These are phyloP conservation scores for Colletotrichum horii DNA, from an alignment of 2,329 filamentous ascomycete genomes.

Conservation along the genomic window DNA sequence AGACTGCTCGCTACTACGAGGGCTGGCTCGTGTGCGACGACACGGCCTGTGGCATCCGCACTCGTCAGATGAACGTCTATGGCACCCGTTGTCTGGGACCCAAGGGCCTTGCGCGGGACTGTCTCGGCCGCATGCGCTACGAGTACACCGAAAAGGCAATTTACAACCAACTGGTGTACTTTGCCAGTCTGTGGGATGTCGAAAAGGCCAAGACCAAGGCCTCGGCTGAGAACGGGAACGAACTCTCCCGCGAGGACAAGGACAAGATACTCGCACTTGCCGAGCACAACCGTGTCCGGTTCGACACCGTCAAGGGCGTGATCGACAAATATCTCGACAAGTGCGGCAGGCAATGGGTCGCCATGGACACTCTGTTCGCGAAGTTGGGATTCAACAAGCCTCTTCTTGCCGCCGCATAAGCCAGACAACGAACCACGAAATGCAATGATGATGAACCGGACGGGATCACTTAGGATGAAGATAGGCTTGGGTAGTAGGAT, in stretches of 20 bases:
- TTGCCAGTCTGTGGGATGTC: constrained; percentile 84
- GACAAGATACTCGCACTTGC: constrained; percentile 72
- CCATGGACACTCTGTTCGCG: constrained; percentile 87
- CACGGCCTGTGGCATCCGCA: constrained; percentile 82
- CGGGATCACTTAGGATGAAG: neutral
- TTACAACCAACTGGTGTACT: constrained; percentile 94
- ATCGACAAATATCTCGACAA: constrained; percentile 87
- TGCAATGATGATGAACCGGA: neutral
- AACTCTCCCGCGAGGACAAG: constrained; percentile 56
- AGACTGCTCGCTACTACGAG: constrained; percentile 88
- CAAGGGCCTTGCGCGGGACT: constrained; percentile 82
- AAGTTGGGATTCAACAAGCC: constrained; percentile 62
- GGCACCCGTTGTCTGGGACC: constrained; percentile 89
- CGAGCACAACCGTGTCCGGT: constrained; percentile 82
- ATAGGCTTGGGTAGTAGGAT: neutral
- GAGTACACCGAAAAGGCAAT: constrained; percentile 88
- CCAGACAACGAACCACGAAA: neutral
- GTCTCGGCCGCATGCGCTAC: constrained; percentile 85
- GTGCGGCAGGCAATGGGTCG: constrained; percentile 90
- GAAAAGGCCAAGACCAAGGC: constrained; percentile 73
- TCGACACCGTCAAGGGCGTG: constrained; percentile 75
- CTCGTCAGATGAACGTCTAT: constrained; percentile 91
- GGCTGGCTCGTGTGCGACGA: constrained; percentile 93
- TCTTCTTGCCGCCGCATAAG: neutral
- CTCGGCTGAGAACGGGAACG: constrained; percentile 29